Evolutionary conservation across 352 stramenopile genomes (phyloP), one percentile per base, ranked within the genome.

Genomic region (Globisporangium cederbergense): DNA sequence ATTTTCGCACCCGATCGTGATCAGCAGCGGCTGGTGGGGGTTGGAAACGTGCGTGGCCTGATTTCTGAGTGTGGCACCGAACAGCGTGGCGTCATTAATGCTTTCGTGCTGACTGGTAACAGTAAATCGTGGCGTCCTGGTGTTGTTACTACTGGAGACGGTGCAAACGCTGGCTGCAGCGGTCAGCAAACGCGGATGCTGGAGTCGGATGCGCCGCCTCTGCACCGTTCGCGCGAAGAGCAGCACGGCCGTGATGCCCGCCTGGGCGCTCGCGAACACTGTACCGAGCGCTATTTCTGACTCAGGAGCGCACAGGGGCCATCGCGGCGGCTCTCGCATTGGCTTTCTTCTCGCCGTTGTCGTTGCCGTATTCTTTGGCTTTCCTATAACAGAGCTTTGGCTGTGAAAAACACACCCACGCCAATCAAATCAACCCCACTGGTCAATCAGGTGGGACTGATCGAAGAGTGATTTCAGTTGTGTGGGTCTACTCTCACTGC

Each of bases 1-100:
- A 55, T 82, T 82, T 58, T 83, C 77, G 58, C 79, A 89, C 65
- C 86, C 81, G 42, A 90, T 30, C 28, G 42, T 68, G 65, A 62
- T 22, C 61, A 38, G 14, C 42, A 10, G 36, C 30, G 40, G 36
- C 34, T 36, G 46, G n/a, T 59, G 36, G 11, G 40, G 11, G 16
- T 13, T 40, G 7, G 8, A 36, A 65, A 6, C 45, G 57, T 56
- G 20, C 22, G 9, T 7, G 43, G 18, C 10, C 40, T 50, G 55
- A 51, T 60, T 83, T 75, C 70, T 88, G 77, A 25, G 85, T 66
- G 32, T 40, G 28, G 28, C 9, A 16, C 50, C 11, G 50, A 7
- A 3, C n/a, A 42, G 18, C 32, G 52, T 58, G 43, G n/a, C 52
- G 16, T 45, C 18, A 1, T 22, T 8, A 47, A 14, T 4, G 14